Evolutionary conservation across 352 stramenopile genomes (phyloP), one percentile per base, ranked within the genome.

Genomic region (Phytophthora citrophthora): DNA sequence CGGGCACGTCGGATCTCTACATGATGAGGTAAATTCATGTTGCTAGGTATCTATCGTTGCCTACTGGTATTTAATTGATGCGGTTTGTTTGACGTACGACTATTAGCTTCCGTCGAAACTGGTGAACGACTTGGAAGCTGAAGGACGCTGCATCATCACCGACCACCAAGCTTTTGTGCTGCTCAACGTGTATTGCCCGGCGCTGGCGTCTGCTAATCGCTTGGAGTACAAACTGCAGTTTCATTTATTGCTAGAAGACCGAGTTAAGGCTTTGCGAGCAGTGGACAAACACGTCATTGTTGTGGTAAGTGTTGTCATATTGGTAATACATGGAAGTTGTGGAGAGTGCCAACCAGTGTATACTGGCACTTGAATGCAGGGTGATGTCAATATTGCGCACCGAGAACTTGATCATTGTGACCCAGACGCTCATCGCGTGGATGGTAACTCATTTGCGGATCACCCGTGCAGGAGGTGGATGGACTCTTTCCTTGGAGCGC

Each of bases 131-230:
- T 59, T 94, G 40, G 86, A 94, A 40, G 73, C 76, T 16, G 91
- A 97, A 70, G 91, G 91, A 4, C 81, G 91, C 2, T 89, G 89
- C 53, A 67, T 97, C 16, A 88, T 96, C 51, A 97, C 90, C 5
- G 88, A 97, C 57, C 90, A 97, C 60, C 59, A 79, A 45, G 67
- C 85, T n/a, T 97, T 96, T 66, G 81, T 97, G 31, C 71, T 97
- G 13, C 47, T 97, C 34, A 97, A 97, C 64, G 82, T 92, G 16
- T 97, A 97, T 65, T 96, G 88, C 29, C 90, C 90, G 26, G 88
- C 90, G 6, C 65, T 89, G 18, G 72, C 76, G 26, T 90, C 81
- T 26, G 45, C 52, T 18, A 87, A 95, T 53, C 83, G 90, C 0
- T 67, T 93, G n/a, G 79, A 90, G 54, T 96, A 92, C 67, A 97